Base-by-base conservation (phyloP, 257 asterid genomes). In the Solanum tarijense region DNA sequence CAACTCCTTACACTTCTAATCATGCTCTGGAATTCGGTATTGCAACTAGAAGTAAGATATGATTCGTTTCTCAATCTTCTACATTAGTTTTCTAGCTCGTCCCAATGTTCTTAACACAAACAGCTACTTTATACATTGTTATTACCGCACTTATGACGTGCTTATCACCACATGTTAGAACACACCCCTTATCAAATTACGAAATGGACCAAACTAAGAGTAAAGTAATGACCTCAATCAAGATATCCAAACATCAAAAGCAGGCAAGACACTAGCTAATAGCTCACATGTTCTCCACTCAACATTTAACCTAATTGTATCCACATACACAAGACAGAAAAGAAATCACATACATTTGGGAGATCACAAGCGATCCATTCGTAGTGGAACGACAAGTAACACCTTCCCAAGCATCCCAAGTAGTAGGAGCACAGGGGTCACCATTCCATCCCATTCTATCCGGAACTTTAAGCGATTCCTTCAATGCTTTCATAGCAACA, bases 371-470 rank as follows among this genome's bases (percentile, higher is more conserved):
- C 83, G 88, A 90, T 29, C 91, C 96, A 85, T 93, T 89, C 88
- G 92, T 93, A 14, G 87, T 87, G 72, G 93, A 90, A 92, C 88
- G 96, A 85, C 99, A 97, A 18, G 99, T 91, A 85, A 97, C 98
- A 88, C 99, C 99, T 89, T 97, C 99, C 99, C 99, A 97, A 52
- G 99, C 98, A 94, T 96, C 99, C 99, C 99, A 96, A 27, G 91
- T 87, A n/a, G 99, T 94, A 87, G 99, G 99, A 55, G 98, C 98
- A 91, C 99, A 97, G 10, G 99, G 99, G 86, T 97, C 99, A 25
- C 99, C 99, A 87, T 96, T 96, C 99, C 99, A 97, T 32, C 99
- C 99, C 99, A 96, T 96, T 88, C 99, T 92, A 52, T 91, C 98
- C 1, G 99, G 99, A 75, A 97, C 93, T n/a, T 95, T 94, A 43